Conservation (phyloP, 2,329 filamentous ascomycete species). For the Malbranchea zuffiana region DNA sequence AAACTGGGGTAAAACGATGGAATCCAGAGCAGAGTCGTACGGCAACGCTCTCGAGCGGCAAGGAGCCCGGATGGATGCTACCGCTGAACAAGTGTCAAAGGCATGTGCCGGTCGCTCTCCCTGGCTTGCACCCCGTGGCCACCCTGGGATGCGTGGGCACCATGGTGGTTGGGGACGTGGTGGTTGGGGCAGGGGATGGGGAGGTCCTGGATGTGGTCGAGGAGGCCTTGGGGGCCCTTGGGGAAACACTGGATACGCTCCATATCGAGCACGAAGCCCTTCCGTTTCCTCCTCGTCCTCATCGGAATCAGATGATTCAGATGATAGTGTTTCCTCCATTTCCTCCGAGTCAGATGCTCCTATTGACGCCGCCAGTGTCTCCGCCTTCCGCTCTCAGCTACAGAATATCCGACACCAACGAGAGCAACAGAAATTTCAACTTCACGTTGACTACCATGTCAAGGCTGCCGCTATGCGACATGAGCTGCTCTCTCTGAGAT, state of each 20-base stretch:
- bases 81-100: no score
- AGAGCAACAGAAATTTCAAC: not conserved
- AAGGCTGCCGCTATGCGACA: conserved; percentile 6
- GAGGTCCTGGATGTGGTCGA: conserved; percentile 1
- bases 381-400: no score
- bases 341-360: conserved; percentile 8
- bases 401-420: no score
- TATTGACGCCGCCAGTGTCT: no score
- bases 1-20: conserved; percentile 29
- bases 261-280: conserved; percentile 2
- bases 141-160: not conserved
- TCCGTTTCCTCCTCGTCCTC: conserved; percentile 14
- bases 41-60: conserved; percentile 24
- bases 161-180: conserved; percentile 5
- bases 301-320: conserved; percentile 11
- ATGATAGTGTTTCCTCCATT: conserved; percentile 3
- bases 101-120: conserved; percentile 4
- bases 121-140: conserved; percentile 4
- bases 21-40: conserved; percentile 30
- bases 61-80: conserved; percentile 1
- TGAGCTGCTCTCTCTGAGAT: conserved; percentile 10
- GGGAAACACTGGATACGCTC: not conserved
- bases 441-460: conserved; percentile 7
- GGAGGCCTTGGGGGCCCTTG: not conserved
- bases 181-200: no score